Percentiles rank a stretch among this genome's conserved stretches.
phyloP scores from a whole-genome alignment of 345 rosid species.

The Populus tremula region DNA sequence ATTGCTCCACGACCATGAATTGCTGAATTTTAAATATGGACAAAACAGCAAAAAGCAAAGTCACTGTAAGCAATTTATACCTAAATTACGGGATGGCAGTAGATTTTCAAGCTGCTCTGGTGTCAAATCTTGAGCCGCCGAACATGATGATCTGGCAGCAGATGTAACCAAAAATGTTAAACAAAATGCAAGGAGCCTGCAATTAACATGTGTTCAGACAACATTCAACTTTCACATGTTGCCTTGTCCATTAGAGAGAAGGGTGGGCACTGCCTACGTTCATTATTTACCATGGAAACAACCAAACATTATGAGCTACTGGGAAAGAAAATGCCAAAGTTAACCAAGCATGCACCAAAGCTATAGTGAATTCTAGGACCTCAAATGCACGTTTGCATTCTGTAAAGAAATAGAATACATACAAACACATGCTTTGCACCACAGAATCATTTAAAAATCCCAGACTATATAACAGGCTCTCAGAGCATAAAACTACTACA shows the following conservation, averaged over 20 bases:
- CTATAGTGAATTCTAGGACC: background rate
- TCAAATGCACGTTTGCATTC: background rate
- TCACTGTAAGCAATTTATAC: conserved; percentile 30
- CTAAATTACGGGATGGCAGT: conserved; percentile 43
- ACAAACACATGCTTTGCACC: no score
- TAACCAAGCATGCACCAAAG: no score
- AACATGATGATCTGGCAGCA: conserved; percentile 56
- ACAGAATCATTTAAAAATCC: no score
- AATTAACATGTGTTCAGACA: background rate
- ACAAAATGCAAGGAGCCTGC: background rate
- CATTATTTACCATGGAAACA: background rate
- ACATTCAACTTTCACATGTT: background rate
- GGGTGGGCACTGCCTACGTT: background rate
- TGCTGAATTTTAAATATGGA: background rate
- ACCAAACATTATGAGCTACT: no score
- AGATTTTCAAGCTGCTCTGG: conserved; percentile 60
- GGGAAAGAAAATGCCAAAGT: no score
- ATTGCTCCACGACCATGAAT: background rate
- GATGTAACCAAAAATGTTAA: background rate
- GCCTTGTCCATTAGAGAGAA: background rate
- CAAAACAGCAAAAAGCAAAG: background rate
- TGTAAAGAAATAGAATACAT: background rate
- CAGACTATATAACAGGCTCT: background rate
- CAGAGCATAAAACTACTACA: no score
- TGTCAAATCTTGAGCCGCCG: conserved; percentile 53